These are phyloP conservation scores for Magnaporthiopsis incrustans DNA, from an alignment of 2,329 filamentous ascomycete species.

Conservation along the genomic window DNA sequence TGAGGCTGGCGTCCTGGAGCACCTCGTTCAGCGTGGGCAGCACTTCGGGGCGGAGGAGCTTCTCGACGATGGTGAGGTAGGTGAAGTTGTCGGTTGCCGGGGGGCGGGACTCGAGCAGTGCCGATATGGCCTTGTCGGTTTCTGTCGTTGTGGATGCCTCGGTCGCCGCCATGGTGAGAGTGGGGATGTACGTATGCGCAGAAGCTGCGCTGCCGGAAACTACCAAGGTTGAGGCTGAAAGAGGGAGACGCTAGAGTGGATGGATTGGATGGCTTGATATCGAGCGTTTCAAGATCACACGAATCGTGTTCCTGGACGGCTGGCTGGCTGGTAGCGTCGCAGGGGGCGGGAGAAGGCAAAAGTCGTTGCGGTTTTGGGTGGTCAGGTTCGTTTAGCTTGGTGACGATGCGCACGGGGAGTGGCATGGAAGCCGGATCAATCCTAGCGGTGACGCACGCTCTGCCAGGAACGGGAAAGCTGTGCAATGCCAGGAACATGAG, in stretches of 20 bases:
- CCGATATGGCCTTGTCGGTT: conserved; percentile 32
- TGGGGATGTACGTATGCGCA: background rate
- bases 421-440: background rate
- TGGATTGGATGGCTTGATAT: too few species aligned
- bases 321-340: background rate
- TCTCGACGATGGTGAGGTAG: conserved; percentile 71
- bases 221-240: too few species aligned
- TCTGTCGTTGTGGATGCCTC: conserved; percentile 10
- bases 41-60: conserved; percentile 59
- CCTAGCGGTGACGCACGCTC: background rate
- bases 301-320: background rate
- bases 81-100: conserved; percentile 60
- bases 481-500: background rate
- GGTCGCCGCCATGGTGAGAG: conserved; percentile 1
- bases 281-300: too few species aligned
- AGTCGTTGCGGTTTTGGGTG: background rate
- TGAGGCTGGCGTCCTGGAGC: conserved; percentile 54
- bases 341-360: background rate
- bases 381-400: background rate
- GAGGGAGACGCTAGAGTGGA: background rate
- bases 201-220: background rate
- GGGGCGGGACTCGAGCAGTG: conserved; percentile 40
- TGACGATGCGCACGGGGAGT: background rate
- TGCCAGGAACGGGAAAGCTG: background rate
- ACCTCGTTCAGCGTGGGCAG: conserved; percentile 59